A percentile compares a stretch with the other conserved stretches of the same genome.
phyloP scores from a whole-genome alignment of 306 rosid genomes.

The Prunus persica region DNA sequence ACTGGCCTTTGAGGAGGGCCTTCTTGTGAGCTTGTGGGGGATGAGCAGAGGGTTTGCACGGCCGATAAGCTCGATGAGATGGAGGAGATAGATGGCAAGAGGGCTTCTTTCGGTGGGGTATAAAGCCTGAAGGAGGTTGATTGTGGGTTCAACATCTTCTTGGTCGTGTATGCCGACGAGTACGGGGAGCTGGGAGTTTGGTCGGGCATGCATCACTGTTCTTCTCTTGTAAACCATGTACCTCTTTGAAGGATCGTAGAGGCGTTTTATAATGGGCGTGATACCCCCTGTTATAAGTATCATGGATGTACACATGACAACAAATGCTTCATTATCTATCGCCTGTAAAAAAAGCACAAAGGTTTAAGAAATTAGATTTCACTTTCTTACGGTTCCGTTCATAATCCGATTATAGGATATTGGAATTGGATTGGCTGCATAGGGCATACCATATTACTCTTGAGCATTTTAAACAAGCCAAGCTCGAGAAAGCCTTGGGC shows the following conservation, averaged over 20 bases:
- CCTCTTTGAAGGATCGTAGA: slow-evolving; percentile 36
- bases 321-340: slow-evolving; percentile 22
- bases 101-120: slow-evolving; percentile 27
- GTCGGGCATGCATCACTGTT: slow-evolving; percentile 15
- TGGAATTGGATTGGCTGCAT: neutral
- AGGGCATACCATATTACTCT: slow-evolving; percentile 5
- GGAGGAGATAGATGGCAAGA: slow-evolving; percentile 23
- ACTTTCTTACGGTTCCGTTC: neutral
- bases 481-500: slow-evolving; percentile 39
- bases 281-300: slow-evolving; percentile 15
- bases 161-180: slow-evolving; percentile 30
- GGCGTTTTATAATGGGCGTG: slow-evolving; percentile 17
- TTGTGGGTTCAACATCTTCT: slow-evolving; percentile 18
- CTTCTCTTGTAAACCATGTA: slow-evolving; percentile 22
- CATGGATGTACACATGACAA: slow-evolving; percentile 7
- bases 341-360: slow-evolving; percentile 6
- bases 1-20: neutral
- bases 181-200: slow-evolving; percentile 15
- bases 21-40: slow-evolving; percentile 8
- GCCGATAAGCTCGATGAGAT: slow-evolving; percentile 31
- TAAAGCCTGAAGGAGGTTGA: slow-evolving; percentile 37
- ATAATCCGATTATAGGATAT: neutral
- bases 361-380: neutral
- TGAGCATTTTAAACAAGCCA: slow-evolving; percentile 13
- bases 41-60: slow-evolving; percentile 26